Evolutionary conservation across 768 basidiomycete species (phyloP), one percentile per base, ranked within the genome.

Genomic region (Dioszegia aurantiaca): DNA sequence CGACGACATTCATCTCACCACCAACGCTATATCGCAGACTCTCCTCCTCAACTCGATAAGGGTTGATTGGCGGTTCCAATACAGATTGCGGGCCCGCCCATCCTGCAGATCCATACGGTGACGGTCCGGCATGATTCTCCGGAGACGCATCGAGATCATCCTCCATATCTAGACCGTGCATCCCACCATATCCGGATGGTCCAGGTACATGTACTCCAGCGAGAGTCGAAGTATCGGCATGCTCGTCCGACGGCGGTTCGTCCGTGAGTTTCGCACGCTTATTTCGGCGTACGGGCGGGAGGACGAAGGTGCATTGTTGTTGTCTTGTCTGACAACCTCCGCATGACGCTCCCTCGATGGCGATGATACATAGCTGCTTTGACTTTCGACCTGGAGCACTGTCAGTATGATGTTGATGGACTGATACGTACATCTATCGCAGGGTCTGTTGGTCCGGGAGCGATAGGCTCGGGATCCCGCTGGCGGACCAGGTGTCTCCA

Each of bases 311-410:
- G 31, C 56, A 57, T 23, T 27, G 44, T 23, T 26, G 37, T 8
- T 21, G 10, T 17, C 46, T 30, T 4, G 46, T 31, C 3, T n/a
- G 21, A 47, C 56, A 57, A 8, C 56, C 44, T 28, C 44, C 44
- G 31, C 56, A 57, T 6, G 56, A 23, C 36, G 39, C 23, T 2
- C 46, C 56, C 30, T 46, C 46, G 12, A 27, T n/a, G 16, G 27
- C 21, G 39, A 46, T 57, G 17, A 47, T 24, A n/a, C 56, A 57
- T 14, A 57, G 41, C 37, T 57, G 56, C 37, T 57, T 57, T 8
- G 31, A n/a, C 21, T 26, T 47, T 3, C 56, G 56, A 24, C 56
- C 56, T 57, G 37, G 8, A 17, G 3, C 3, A n/a, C n/a, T n/a
- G 4, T 48, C 46, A 57, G 46, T 37, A 39, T 10, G 44, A 26